Evolutionary conservation across 169 alveolate genomes (phyloP).

Genomic region (Plasmodium cynomolgi): DNA sequence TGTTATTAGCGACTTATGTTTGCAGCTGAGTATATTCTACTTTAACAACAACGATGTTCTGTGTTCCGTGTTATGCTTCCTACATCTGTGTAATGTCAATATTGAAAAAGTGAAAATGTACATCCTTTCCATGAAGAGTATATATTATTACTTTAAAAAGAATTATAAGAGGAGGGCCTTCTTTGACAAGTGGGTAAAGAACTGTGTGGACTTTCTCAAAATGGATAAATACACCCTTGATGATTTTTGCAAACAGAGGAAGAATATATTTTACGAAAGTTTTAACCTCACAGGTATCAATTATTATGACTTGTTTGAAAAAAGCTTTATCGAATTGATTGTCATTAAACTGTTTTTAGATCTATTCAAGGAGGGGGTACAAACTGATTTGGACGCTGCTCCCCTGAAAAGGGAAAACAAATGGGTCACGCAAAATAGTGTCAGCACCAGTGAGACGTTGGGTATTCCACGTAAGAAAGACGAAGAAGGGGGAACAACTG

Average conservation of each 20-base stretch:
- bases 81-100: slow-evolving; percentile 41
- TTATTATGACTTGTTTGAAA: slow-evolving; percentile 33
- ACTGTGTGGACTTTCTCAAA: slow-evolving; percentile 17
- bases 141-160: slow-evolving; percentile 57
- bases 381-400: not conserved
- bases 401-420: not conserved
- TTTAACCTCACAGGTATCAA: slow-evolving; percentile 13
- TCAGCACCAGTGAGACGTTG: not conserved
- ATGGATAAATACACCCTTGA: not conserved
- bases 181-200: slow-evolving; percentile 35
- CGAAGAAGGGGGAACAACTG: not conserved
- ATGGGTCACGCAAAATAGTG: not conserved
- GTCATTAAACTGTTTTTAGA: slow-evolving; percentile 40
- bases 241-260: slow-evolving; percentile 17
- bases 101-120: slow-evolving; percentile 55
- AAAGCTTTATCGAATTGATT: slow-evolving; percentile 23
- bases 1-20: slow-evolving; percentile 7
- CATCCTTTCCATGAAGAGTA: slow-evolving; percentile 34
- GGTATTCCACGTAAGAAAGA: not conserved
- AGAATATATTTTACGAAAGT: slow-evolving; percentile 28
- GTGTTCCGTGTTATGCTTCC: slow-evolving; percentile 37
- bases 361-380: slow-evolving; percentile 4
- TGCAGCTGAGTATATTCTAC: slow-evolving; percentile 33
- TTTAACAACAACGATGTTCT: slow-evolving; percentile 34
- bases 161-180: slow-evolving; percentile 22